phyloP scores from a whole-genome alignment of 1,284 basidiomycete genomes.

The Ustilago tritici region DNA sequence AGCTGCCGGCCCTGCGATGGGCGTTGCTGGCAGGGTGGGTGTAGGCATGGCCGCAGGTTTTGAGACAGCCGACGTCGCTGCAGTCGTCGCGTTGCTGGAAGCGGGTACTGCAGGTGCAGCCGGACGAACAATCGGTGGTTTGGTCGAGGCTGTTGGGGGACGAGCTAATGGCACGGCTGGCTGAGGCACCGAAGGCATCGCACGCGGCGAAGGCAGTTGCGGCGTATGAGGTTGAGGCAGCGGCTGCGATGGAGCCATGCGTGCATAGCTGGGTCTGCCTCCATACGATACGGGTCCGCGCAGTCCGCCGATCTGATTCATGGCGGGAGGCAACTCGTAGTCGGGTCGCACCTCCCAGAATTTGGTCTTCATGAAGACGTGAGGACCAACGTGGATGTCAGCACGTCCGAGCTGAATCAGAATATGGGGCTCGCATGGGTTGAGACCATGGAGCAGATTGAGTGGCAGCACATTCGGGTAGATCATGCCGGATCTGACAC shows the following conservation, averaged over 20 bases:
- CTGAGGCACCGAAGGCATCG: conserved; percentile 19
- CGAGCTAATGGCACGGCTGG: conserved; percentile 27
- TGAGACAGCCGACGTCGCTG: conserved; percentile 5
- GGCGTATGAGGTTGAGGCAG: conserved; percentile 31
- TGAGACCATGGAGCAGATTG: conserved; percentile 55
- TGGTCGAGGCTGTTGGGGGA: conserved; percentile 17
- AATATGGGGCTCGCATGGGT: conserved; percentile 56
- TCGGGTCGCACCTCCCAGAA: conserved; percentile 63
- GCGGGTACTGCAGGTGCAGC: conserved; percentile 3
- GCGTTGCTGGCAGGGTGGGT: conserved; percentile 31
- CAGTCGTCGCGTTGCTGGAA: conserved; percentile 2
- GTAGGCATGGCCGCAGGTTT: conserved; percentile 26
- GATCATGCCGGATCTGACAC: conserved; percentile 52
- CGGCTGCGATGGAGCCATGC: conserved; percentile 19
- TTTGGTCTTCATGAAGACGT: conserved; percentile 61
- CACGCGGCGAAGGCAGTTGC: conserved; percentile 35
- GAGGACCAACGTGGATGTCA: conserved; percentile 63
- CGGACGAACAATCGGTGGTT: conserved; percentile 17
- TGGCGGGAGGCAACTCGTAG: conserved; percentile 37
- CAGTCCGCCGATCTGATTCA: conserved; percentile 22
- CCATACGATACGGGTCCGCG: conserved; percentile 27
- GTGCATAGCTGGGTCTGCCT: conserved; percentile 14
- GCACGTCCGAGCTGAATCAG: conserved; percentile 60
- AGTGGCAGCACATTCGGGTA: conserved; percentile 57
- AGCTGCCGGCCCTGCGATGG: conserved; percentile 18